phyloP scores from a whole-genome alignment of 2,329 filamentous ascomycete species.

The Mariannaea elegans region DNA sequence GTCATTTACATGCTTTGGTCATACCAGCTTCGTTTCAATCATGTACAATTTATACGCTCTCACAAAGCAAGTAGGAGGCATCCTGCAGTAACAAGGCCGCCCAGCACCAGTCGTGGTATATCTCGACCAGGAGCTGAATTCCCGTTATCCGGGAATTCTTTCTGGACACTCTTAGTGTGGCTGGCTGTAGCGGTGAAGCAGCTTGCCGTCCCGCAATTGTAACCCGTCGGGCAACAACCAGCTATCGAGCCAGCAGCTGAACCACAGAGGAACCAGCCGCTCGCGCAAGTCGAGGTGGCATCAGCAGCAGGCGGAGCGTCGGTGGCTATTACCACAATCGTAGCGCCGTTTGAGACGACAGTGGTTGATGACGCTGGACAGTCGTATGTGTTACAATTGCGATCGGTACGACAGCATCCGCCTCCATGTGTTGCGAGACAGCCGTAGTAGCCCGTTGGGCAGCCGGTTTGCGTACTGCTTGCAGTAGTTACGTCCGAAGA shows the following conservation, averaged over 20 bases:
- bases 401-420: slow-evolving; percentile 85
- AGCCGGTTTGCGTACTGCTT: slow-evolving; percentile 56
- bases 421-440: slow-evolving; percentile 87
- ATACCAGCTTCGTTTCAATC: slow-evolving; percentile 13
- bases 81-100: slow-evolving; percentile 6
- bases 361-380: slow-evolving; percentile 74
- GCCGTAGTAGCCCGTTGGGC: slow-evolving; percentile 91
- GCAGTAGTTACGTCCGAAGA: slow-evolving; percentile 45
- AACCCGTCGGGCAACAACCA: slow-evolving; percentile 86
- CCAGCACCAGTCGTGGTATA: slow-evolving; percentile 23
- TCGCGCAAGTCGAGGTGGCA: slow-evolving; percentile 68
- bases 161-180: slow-evolving; percentile 65
- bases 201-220: slow-evolving; percentile 74
- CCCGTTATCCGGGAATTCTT: slow-evolving; percentile 54
- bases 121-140: background rate
- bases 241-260: slow-evolving; percentile 66
- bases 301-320: slow-evolving; percentile 54
- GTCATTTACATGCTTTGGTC: background rate
- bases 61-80: slow-evolving; percentile 12
- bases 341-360: slow-evolving; percentile 73
- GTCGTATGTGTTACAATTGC: slow-evolving; percentile 82
- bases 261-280: slow-evolving; percentile 80
- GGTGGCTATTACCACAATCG: slow-evolving; percentile 71
- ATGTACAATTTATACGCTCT: slow-evolving; percentile 1
- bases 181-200: slow-evolving; percentile 68